Evolutionary conservation across 805 yeast genomes (phyloP), one percentile per base, ranked within the genome.

Genomic region (Saturnispora quitensis): DNA sequence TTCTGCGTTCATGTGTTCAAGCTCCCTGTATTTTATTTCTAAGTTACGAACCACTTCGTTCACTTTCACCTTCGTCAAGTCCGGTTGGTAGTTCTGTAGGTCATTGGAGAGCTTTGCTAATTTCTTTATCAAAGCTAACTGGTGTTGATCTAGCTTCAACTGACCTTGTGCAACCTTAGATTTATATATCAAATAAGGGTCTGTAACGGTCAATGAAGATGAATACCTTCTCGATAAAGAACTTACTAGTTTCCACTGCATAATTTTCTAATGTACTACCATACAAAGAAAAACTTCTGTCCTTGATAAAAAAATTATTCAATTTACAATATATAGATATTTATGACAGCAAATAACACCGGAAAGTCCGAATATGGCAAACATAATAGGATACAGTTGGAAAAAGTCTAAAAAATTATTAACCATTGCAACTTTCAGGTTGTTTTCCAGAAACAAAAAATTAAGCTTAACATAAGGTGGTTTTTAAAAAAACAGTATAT

Each of bases 1-100:
- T n/a, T 53, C 55, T 5, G 52, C 35, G 6, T 22, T 35, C 9
- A 50, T 12, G 22, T 36, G 20, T 18, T 57, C 53, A 7, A 52
- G 50, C 24, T 53, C 42, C 49, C 60, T 54, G 36, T 53, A 34
- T 28, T 55, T 57, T 48, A 62, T 53, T 45, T 71, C 74, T 7
- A 72, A 53, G 18, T 68, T 63, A 22, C 72, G 54, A 9, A 72
- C 62, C 5, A 70, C 36, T 28, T 63, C 48, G 48, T 76, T 74
- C 52, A 78, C 73, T 54, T 68, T 68, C 40, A 77, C 68, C 45
- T 64, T 66, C 17, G 72, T 68, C 38, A 76, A 76, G 4, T 80
- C 74, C 0, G 89, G 88, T 3, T 58, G 58, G 62, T 84, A 85
- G 58, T 81, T 84, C 36, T 75, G 70, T 81, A 82, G 13, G 81